Base-by-base conservation (phyloP, 2,329 filamentous ascomycete genomes). In the Cadophora luteo-olivacea region DNA sequence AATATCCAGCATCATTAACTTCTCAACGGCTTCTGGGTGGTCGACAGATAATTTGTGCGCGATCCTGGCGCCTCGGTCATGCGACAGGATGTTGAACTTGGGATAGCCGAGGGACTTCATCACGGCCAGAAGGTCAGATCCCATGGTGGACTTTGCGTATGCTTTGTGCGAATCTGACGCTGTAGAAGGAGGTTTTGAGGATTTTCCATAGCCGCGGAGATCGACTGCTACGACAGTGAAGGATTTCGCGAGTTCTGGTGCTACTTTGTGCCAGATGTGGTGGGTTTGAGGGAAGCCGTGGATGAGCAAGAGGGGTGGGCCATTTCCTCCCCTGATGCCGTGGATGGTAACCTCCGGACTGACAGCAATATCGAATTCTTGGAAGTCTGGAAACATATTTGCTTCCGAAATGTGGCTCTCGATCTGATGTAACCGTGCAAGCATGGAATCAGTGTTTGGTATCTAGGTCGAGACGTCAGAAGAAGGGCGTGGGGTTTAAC, bases 41-140 rank as follows among this genome's bases (percentile, higher is more conserved):
- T 84, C 82, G 19, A 86, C 84, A 48, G 49, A 61, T 54, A 89
- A 78, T 66, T 85, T 84, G 70, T 88, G 86, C 0, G 84, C 80
- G 2, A 88, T 81, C 29, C 86, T 79, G 0, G 84, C 87, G 7
- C 87, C 86, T 38, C 86, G 83, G 74, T 89, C 87, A 72, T 89
- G 87, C 0, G 81, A 84, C 65, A 85, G 84, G 29, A 89, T 77
- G 70, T 77, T 83, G 75, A 85, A 86, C 0, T 75, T 69, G 0
- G 71, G 41, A 71, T 80, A 78, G 8, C 81, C 81, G 0, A 86
- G 77, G 0, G 73, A 54, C 19, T 79, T 72, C 85, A 87, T 86
- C 19, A 84, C 81, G 16, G 74, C 72, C 8, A 82, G 74, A 68
- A 80, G 81, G 73, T 87, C 85, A 1, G 75, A 72, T 0, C 84